Conservation (phyloP, 306 rosid species). For the Canavalia gladiata region DNA sequence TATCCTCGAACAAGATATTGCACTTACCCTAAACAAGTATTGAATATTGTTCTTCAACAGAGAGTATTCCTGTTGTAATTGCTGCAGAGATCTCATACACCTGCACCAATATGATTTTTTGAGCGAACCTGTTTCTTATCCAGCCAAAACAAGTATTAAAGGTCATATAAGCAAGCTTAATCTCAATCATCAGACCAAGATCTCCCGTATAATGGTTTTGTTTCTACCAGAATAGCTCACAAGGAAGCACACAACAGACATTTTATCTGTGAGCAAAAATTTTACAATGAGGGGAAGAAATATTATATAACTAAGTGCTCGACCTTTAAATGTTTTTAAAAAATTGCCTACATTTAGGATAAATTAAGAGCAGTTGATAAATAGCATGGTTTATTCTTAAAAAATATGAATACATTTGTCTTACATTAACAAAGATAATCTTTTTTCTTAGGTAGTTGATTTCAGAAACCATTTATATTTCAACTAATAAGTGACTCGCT, state of each 20-base stretch:
- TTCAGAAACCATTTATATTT: background rate
- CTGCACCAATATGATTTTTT: constrained; percentile 44
- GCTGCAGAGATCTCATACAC: constrained; percentile 67
- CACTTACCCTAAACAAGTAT: constrained; percentile 59
- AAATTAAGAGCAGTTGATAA: background rate
- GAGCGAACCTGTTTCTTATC: background rate
- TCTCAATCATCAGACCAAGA: background rate
- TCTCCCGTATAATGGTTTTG: background rate
- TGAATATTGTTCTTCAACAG: constrained; percentile 62
- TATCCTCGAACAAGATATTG: background rate
- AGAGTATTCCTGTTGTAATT: constrained; percentile 61
- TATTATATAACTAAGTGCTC: background rate
- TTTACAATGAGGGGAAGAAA: background rate
- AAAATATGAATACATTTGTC: background rate
- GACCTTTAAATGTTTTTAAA: background rate
- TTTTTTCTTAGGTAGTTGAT: background rate
- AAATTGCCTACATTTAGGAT: background rate
- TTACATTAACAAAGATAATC: background rate
- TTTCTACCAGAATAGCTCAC: background rate
- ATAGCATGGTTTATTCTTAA: background rate
- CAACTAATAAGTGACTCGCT: background rate
- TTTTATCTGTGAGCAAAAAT: background rate
- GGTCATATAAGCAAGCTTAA: background rate
- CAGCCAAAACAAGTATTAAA: background rate
- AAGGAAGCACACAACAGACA: background rate